Evolutionary conservation across 2,329 filamentous ascomycete species (phyloP).

Genomic region (Mariannaea elegans): DNA sequence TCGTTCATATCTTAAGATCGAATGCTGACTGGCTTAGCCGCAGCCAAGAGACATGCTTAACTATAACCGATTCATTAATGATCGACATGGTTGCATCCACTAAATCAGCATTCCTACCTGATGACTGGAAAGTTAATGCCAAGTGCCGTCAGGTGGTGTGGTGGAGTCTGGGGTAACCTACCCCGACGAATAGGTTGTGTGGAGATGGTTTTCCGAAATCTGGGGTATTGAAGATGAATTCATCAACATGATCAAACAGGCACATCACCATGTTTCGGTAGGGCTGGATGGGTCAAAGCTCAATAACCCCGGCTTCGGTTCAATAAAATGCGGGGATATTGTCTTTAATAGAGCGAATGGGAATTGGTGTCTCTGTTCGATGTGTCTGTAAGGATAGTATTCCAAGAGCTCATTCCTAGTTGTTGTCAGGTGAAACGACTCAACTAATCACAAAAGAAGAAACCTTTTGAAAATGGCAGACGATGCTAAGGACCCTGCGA

Average conservation of each 20-base stretch:
- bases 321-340: not conserved
- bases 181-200: conserved; percentile 3
- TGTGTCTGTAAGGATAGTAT: too few species aligned
- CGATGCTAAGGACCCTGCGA: not conserved
- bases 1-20: too few species aligned
- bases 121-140: not conserved
- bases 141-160: conserved; percentile 3
- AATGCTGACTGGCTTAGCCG: too few species aligned
- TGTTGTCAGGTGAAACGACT: too few species aligned
- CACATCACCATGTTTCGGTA: too few species aligned
- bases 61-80: too few species aligned
- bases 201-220: conserved; percentile 27
- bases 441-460: too few species aligned
- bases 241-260: too few species aligned
- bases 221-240: not conserved
- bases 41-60: too few species aligned
- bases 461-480: conserved; percentile 6
- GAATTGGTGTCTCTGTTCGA: not conserved
- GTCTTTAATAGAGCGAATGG: not conserved
- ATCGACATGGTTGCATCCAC: too few species aligned
- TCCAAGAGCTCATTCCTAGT: too few species aligned
- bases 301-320: not conserved
- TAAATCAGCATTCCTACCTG: not conserved
- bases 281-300: not conserved
- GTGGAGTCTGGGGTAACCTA: conserved; percentile 18